These are phyloP conservation scores for Tetrahymena borealis DNA, from an alignment of 73 alveolate species.

Conservation along the genomic window DNA sequence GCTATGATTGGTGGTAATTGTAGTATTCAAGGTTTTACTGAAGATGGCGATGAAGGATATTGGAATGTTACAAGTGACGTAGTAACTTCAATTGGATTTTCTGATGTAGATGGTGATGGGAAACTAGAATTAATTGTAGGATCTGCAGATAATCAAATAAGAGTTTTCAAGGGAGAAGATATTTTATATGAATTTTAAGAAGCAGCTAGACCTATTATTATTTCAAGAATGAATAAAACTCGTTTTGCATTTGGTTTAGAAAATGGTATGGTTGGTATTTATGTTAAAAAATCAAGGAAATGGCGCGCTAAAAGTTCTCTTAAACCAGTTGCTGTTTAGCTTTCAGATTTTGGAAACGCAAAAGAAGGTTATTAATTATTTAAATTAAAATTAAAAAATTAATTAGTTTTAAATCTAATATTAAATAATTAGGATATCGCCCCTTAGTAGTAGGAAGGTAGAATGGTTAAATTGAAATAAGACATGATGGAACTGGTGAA, in stretches of 20 bases:
- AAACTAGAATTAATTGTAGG: slow-evolving; percentile 17
- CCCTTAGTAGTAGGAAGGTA: slow-evolving; percentile 25
- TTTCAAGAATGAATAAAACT: slow-evolving; percentile 19
- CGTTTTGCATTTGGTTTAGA: slow-evolving; percentile 18
- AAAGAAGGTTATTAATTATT: not conserved
- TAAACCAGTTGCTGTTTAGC: not conserved
- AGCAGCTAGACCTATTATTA: not conserved
- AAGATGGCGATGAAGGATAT: slow-evolving; percentile 32
- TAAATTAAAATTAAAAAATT: not conserved
- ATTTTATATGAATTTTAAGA: not conserved
- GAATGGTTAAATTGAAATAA: slow-evolving; percentile 25
- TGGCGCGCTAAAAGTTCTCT: slow-evolving; percentile 8
- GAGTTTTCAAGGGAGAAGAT: slow-evolving; percentile 14
- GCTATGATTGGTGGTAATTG: slow-evolving; percentile 35
- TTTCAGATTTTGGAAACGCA: not conserved
- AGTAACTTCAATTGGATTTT: slow-evolving; percentile 3
- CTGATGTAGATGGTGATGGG: slow-evolving; percentile 25
- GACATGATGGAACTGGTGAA: slow-evolving; percentile 1
- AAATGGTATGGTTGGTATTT: slow-evolving; percentile 15
- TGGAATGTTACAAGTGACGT: slow-evolving; percentile 49
- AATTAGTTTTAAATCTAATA: not conserved
- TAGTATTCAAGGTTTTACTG: slow-evolving; percentile 17
- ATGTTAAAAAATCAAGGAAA: not conserved
- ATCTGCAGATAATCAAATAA: slow-evolving; percentile 21
- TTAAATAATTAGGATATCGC: not conserved